Evolutionary conservation across 225 moss, liverwort and hornwort species (phyloP).

Genomic region (Physcomitrellopsis africana): DNA sequence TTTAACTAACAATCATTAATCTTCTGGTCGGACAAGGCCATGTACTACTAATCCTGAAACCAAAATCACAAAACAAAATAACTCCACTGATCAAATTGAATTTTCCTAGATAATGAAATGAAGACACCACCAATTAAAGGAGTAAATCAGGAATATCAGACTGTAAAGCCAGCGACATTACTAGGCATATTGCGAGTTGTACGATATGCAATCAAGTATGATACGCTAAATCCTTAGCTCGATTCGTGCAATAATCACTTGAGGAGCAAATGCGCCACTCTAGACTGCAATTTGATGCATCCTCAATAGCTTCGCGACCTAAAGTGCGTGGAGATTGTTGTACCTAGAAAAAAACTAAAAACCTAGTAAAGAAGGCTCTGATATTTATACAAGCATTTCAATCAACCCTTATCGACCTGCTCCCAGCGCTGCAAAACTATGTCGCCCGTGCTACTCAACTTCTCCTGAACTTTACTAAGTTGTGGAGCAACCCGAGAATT

Average conservation of each 20-base stretch:
- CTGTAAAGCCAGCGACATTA: background rate
- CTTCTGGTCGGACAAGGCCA: background rate
- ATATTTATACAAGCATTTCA: background rate
- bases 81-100: background rate
- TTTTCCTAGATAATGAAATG: background rate
- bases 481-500: background rate
- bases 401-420: background rate
- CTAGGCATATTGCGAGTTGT: background rate
- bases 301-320: background rate
- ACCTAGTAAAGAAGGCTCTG: background rate
- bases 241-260: background rate
- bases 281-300: constrained; percentile 10
- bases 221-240: background rate
- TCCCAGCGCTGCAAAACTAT: background rate
- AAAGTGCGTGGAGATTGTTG: background rate
- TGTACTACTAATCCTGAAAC: background rate
- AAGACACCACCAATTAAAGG: background rate
- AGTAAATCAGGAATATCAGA: background rate
- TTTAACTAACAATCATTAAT: background rate
- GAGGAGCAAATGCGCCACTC: background rate
- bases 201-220: background rate
- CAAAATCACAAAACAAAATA: background rate
- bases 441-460: background rate
- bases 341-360: background rate
- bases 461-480: background rate